Conservation (phyloP, 1,284 basidiomycete species). For the Inonotus hispidus region DNA sequence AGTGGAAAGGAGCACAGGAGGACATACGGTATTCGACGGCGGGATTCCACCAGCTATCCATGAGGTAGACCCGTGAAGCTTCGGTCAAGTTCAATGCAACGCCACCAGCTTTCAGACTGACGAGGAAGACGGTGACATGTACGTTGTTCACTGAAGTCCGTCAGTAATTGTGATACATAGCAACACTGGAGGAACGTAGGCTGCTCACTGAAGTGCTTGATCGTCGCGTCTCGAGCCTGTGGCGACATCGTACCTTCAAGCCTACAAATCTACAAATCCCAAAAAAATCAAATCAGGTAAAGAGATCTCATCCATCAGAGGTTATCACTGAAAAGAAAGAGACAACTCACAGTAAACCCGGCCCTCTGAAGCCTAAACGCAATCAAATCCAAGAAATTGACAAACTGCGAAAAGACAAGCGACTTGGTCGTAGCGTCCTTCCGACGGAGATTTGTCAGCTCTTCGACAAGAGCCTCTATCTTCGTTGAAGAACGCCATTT, state of each 20-base stretch:
- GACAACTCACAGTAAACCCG: conserved; percentile 71
- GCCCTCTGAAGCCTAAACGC: conserved; percentile 90
- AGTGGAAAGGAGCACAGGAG: conserved; percentile 8
- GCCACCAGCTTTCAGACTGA: conserved; percentile 93
- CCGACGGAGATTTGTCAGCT: conserved; percentile 77
- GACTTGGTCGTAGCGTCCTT: conserved; percentile 94
- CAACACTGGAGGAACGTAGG: neutral
- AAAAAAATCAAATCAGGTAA: too few species aligned
- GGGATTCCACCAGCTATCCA: conserved; percentile 93
- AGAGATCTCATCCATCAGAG: too few species aligned
- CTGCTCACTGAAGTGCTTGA: conserved; percentile 84
- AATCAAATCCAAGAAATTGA: conserved; percentile 87
- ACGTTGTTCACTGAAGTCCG: conserved; percentile 75
- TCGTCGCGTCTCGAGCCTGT: conserved; percentile 91
- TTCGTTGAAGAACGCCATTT: conserved; percentile 95
- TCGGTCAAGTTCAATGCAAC: conserved; percentile 93
- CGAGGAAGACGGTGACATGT: conserved; percentile 93
- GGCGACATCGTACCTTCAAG: conserved; percentile 97
- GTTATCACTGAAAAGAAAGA: neutral
- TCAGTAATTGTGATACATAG: conserved; percentile 7
- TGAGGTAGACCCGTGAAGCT: conserved; percentile 88
- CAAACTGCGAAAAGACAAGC: conserved; percentile 94
- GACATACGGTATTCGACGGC: conserved; percentile 72
- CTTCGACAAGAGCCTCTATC: conserved; percentile 95
- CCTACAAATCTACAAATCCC: conserved; percentile 78